A percentile compares a stretch with the other conserved stretches of the same genome.
Conservation (phyloP, 1,139 yeast species). For the Diutina mesorugosa region DNA sequence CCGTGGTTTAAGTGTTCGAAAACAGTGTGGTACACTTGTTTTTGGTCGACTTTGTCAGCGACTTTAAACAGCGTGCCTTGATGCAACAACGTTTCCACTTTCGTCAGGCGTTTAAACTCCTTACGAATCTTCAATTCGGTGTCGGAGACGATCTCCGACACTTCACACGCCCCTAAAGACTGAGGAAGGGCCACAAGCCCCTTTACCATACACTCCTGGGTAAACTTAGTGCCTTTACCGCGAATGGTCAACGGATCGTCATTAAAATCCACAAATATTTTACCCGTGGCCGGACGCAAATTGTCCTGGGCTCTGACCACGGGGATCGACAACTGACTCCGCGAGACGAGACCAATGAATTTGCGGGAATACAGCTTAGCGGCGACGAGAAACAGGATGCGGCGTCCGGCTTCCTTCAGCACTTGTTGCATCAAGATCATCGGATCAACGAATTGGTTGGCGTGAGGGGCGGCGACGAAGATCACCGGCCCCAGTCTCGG, state of each 20-base stretch:
- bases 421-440: constrained; percentile 75
- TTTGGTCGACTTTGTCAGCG: constrained; percentile 80
- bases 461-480: constrained; percentile 96
- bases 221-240: constrained; percentile 63
- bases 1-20: constrained; percentile 72
- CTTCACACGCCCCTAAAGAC: constrained; percentile 66
- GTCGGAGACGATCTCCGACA: constrained; percentile 59
- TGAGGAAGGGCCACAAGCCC: constrained; percentile 73
- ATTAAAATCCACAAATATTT: constrained; percentile 37
- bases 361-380: constrained; percentile 7
- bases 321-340: constrained; percentile 72
- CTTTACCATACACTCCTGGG: constrained; percentile 47
- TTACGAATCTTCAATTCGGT: constrained; percentile 58
- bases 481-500: constrained; percentile 81
- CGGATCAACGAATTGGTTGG: constrained; percentile 93
- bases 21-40: constrained; percentile 67
- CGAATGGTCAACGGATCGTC: constrained; percentile 31
- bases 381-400: constrained; percentile 48
- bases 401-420: constrained; percentile 52
- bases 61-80: constrained; percentile 53
- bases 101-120: constrained; percentile 47
- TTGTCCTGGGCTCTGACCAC: constrained; percentile 88
- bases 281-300: constrained; percentile 48
- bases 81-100: constrained; percentile 26
- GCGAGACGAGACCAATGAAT: constrained; percentile 65